Evolutionary conservation across 257 asterid species (phyloP), one percentile per base, ranked within the genome.

Genomic region (Echium plantagineum): DNA sequence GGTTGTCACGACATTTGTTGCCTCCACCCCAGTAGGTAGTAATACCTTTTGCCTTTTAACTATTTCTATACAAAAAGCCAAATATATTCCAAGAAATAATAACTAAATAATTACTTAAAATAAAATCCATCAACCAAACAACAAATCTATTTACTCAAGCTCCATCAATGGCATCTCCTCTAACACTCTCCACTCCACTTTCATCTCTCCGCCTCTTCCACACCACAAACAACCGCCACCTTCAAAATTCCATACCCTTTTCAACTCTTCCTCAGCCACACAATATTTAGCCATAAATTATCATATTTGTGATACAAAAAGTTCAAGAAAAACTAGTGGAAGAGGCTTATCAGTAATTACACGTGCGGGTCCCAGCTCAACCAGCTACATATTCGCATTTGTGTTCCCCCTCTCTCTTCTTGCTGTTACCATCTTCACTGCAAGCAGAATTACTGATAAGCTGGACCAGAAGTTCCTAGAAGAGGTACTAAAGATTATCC

Each of bases 381-480:
- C 59, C 66, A 80, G 67, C 74, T 86, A 84, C 51, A 71, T 84
- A 71, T 81, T 82, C 57, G 94, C 95, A 65, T 78, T 86, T 59
- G 65, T 80, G 24, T 73, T 86, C 65, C 95, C 95, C 2, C 64
- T 86, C 18, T 78, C 95, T 42, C 94, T 86, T 51, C 85, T 86
- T 47, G 94, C 80, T 0, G 73, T 71, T 48, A 86, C 95, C 47
- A 55, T 78, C 59, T 48, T 84, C 76, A 77, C 87, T 42, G 72
- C 94, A 13, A 55, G 77, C 1, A 75, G 80, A 70, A 63, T 86
- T 66, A 82, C 83, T 15, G 94, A 86, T 67, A 68, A 78, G 75
- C 90, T 86, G 55, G 95, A 86, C 74, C 68, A 80, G 62, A 78
- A 86, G 67, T 86, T 75, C 68, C 70, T 82, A 13, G 95, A 86